Base-by-base conservation (phyloP, 2,329 filamentous ascomycete species). In the Tolypocladium amazonense region DNA sequence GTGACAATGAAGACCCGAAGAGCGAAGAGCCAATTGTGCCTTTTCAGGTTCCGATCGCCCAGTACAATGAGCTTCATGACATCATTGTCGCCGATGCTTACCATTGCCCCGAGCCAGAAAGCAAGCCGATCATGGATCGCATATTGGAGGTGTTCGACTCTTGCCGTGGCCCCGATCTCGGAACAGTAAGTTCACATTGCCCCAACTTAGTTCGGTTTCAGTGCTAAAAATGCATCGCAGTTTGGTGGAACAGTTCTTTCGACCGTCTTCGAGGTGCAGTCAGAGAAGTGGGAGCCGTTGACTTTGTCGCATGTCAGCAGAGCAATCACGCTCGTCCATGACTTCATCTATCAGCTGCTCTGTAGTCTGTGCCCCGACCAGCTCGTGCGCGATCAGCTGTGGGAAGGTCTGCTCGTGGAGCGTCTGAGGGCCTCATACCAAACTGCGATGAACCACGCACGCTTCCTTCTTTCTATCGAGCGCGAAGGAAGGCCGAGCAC, bases 391-490 rank as follows among this genome's bases (percentile, higher is more conserved):
- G 63, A 71, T 0, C 70, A 75, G n/a, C 63, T 88, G 0, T 73
- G 75, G 67, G 38, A 38, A 0, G 59, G n/a, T 8, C 1, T 84
- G 1, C 64, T 88, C 0, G 60, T 76, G 1, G 77, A 82, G 0
- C 69, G 77, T 15, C 69, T 87, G 0, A 60, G 73, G 0, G 64
- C 66, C 0, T 67, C 71, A 0, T 87, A 88, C 62, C 62, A 69
- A 5, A 68, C 65, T 0, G 81, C 82, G 0, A 73, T 84, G 41
- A 61, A 77, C 0, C 78, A 86, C 20, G 73, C 77, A 0, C 62
- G 69, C 0, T 84, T 83, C 38, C 71, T 88, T 0, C 65, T 88
- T 0, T 52, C 73, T 1, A 75, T 84, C 3, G 83, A 87, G 66
- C 68, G 76, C 1, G 64, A 70, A 0, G 74, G 74, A 1, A 76